phyloP scores from a whole-genome alignment of 768 basidiomycete species.

The Tricholoma bakamatsutake region DNA sequence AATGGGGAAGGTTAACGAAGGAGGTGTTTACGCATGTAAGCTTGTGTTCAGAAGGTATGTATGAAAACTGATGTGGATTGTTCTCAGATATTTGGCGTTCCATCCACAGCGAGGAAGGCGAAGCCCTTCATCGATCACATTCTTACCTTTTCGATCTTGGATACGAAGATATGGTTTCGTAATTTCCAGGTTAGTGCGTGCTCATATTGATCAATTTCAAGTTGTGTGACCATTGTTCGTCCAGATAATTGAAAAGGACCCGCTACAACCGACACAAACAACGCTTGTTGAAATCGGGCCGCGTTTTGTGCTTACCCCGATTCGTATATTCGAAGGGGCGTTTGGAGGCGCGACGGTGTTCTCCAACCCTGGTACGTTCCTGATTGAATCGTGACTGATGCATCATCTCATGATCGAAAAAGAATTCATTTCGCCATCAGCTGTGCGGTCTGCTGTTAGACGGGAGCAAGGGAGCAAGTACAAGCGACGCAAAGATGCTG shows the following conservation, averaged over 20 bases:
- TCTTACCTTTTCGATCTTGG: conserved; percentile 91
- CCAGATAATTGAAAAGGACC: conserved; percentile 93
- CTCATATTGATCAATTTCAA: not conserved
- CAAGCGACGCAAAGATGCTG: conserved; percentile 71
- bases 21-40: conserved; percentile 91
- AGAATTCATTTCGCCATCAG: conserved; percentile 93
- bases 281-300: conserved; percentile 97
- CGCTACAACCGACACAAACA: conserved; percentile 78
- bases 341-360: conserved; percentile 94
- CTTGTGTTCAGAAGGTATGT: conserved; percentile 13
- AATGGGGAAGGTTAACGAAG: conserved; percentile 82
- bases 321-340: conserved; percentile 96
- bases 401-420: not conserved
- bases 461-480: conserved; percentile 79
- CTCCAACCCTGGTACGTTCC: conserved; percentile 79
- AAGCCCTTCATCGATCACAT: conserved; percentile 99
- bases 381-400: conserved; percentile 1
- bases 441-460: conserved; percentile 63
- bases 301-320: conserved; percentile 94
- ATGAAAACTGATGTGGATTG: conserved; percentile 8
- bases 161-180: conserved; percentile 98
- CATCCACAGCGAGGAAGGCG: conserved; percentile 80
- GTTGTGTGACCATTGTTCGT: conserved; percentile 10
- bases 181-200: conserved; percentile 84
- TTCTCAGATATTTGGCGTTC: conserved; percentile 88